Percentiles rank a stretch among this genome's conserved stretches.
phyloP scores from a whole-genome alignment of 352 stramenopile species.

The Globisporangium viniferum region DNA sequence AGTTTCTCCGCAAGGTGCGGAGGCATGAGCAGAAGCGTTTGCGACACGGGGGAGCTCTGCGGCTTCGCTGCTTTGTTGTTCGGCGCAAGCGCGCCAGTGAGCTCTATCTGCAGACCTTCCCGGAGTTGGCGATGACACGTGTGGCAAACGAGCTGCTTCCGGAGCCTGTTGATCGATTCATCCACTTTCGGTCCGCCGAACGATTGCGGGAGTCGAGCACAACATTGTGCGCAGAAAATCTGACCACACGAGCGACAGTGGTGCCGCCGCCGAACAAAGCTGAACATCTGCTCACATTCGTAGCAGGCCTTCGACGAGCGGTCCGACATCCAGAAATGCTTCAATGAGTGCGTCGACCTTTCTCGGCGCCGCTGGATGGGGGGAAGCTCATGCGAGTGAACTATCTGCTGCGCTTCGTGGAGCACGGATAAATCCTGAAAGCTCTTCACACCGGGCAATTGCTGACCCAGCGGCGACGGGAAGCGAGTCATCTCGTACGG shows the following conservation, averaged over 20 bases:
- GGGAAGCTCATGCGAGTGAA: background rate
- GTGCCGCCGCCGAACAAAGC: constrained; percentile 73
- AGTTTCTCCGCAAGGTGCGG: constrained; percentile 68
- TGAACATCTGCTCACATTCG: constrained; percentile 82
- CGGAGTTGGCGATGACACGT: constrained; percentile 79
- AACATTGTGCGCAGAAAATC: constrained; percentile 85
- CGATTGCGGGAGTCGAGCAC: constrained; percentile 69
- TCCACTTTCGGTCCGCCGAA: constrained; percentile 76
- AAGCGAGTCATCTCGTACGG: constrained; percentile 69
- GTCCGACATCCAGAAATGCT: constrained; percentile 90
- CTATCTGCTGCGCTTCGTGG: background rate
- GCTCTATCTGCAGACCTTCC: constrained; percentile 76
- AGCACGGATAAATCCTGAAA: constrained; percentile 27
- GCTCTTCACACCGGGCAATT: constrained; percentile 60
- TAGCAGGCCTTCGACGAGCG: constrained; percentile 80
- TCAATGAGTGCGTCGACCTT: constrained; percentile 60
- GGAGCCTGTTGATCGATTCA: constrained; percentile 65
- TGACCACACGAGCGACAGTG: constrained; percentile 85
- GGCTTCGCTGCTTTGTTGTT: constrained; percentile 28
- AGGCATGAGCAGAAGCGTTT: constrained; percentile 76
- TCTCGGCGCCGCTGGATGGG: constrained; percentile 28
- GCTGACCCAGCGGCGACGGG: constrained; percentile 60
- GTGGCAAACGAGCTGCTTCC: constrained; percentile 85
- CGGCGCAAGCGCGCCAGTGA: constrained; percentile 39
- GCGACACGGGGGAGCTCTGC: constrained; percentile 27